Evolutionary conservation across 345 rosid genomes (phyloP).

Genomic region (Arabidopsis thaliana): TAIR10.1 NC_003075.7:6185501-6186000

Average conservation of each 20-base stretch:
- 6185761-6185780: constrained; percentile 57
- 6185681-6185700: constrained; percentile 49
- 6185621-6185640: constrained; percentile 51
- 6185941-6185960: constrained; percentile 69
- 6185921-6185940: constrained; percentile 78
- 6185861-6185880: constrained; percentile 97
- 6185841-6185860: constrained; percentile 73
- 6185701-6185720: constrained; percentile 85
- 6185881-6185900: constrained; percentile 97
- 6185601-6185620: constrained; percentile 56
- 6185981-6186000: constrained; percentile 51
- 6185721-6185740: constrained; percentile 76
- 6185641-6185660: constrained; percentile 76
- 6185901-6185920: constrained; percentile 93
- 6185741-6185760: constrained; percentile 68
- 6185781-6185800: constrained; percentile 82
- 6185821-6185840: constrained; percentile 96
- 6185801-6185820: constrained; percentile 92
- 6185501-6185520: constrained; percentile 39
- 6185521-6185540: constrained; percentile 47
- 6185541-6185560: constrained; percentile 83
- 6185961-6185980: constrained; percentile 39
- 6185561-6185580: constrained; percentile 85
- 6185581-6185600: constrained; percentile 56
- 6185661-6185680: constrained; percentile 30